Evolutionary conservation across 495 filamentous ascomycete genomes (phyloP).

Genomic region (Tuber umbilicatum): DNA sequence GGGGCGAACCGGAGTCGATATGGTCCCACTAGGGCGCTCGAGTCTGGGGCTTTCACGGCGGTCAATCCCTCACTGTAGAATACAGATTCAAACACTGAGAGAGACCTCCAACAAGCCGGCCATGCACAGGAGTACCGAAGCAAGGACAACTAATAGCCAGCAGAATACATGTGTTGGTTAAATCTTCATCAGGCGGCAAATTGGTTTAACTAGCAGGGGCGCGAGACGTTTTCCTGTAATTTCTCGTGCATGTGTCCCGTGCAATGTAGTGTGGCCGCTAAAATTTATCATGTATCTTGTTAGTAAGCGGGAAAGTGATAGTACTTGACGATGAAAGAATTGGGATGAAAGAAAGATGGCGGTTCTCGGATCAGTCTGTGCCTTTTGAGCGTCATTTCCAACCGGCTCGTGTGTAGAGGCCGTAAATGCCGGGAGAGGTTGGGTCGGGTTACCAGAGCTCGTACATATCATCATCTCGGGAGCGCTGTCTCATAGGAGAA

Average conservation of each 20-base stretch:
- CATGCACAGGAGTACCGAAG: neutral
- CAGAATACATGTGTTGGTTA: neutral
- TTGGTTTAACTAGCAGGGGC: neutral
- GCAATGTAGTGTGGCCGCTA: neutral
- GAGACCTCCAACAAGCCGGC: neutral
- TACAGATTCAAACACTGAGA: neutral
- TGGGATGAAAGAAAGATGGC: conserved; percentile 1
- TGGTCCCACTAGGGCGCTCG: neutral
- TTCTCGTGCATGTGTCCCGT: neutral
- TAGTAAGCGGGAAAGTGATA: neutral
- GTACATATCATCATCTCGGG: conserved; percentile 53
- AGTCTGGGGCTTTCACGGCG: neutral
- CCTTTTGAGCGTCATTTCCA: conserved; percentile 40
- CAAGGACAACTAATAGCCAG: neutral
- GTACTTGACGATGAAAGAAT: neutral
- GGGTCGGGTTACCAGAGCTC: conserved; percentile 78
- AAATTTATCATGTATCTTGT: neutral
- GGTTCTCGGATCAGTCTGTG: conserved; percentile 38
- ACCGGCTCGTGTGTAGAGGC: conserved; percentile 37
- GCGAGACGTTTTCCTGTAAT: neutral
- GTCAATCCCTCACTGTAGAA: neutral
- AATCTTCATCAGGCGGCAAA: neutral
- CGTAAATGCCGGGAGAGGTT: conserved; percentile 31
- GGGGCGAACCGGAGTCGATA: neutral
- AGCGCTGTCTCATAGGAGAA: conserved; percentile 26